Percentiles rank a stretch among this genome's conserved stretches.
phyloP scores from a whole-genome alignment of 1,139 yeast genomes.

The Geotrichum restrictum region DNA sequence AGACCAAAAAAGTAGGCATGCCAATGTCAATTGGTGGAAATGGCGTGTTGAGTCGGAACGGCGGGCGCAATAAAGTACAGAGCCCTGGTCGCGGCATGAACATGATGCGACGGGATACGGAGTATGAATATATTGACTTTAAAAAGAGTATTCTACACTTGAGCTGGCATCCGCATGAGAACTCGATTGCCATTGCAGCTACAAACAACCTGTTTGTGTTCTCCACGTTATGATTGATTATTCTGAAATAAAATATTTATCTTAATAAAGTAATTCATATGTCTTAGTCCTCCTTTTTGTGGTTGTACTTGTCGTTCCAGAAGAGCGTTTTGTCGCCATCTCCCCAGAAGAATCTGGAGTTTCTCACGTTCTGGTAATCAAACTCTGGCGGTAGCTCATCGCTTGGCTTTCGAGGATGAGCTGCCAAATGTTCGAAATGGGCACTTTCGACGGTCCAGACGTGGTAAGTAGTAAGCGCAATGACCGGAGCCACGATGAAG shows the following conservation, averaged over 20 bases:
- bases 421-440: constrained; percentile 78
- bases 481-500: constrained; percentile 77
- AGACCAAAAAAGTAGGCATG: constrained; percentile 59
- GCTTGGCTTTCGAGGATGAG: constrained; percentile 54
- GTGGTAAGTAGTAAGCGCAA: constrained; percentile 70
- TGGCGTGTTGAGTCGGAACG: constrained; percentile 10
- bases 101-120: constrained; percentile 46
- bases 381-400: constrained; percentile 90
- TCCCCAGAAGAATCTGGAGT: constrained; percentile 77
- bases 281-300: constrained; percentile 36
- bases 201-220: constrained; percentile 73
- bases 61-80: constrained; percentile 20
- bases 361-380: constrained; percentile 86
- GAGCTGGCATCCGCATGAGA: constrained; percentile 98
- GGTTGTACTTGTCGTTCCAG: constrained; percentile 92
- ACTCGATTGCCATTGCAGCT: constrained; percentile 96
- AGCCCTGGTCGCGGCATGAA: constrained; percentile 26
- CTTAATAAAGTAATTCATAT: too few relatives aligned
- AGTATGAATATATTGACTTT: constrained; percentile 84
- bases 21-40: constrained; percentile 35
- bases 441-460: constrained; percentile 75
- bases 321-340: constrained; percentile 95
- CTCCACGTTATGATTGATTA: constrained; percentile 29
- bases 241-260: too few relatives aligned
- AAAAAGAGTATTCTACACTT: constrained; percentile 90